Conservation (phyloP, 192 early-diverging fungal species). For the Funneliformis geosporum region DNA sequence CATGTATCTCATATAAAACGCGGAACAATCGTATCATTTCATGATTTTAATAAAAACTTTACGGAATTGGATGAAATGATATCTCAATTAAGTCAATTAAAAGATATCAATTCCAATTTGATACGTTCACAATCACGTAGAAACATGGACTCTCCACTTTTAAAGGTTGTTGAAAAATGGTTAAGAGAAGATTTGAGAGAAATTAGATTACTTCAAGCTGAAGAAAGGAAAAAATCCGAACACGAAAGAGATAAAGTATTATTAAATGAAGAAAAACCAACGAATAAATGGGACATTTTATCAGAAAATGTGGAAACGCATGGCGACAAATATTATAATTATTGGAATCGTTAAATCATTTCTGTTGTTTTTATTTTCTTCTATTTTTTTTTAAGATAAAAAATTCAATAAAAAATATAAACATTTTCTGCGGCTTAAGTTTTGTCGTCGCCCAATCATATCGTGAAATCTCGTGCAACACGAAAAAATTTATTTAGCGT, state of each 20-base stretch:
- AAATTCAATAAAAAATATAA: too few species aligned
- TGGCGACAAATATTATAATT: conserved; percentile 54
- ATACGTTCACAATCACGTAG: background rate
- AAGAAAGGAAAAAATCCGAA: conserved; percentile 24
- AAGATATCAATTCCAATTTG: background rate
- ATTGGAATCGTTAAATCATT: conserved; percentile 33
- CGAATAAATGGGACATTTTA: conserved; percentile 51
- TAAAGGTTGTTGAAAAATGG: conserved; percentile 49
- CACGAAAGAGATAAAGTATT: conserved; percentile 29
- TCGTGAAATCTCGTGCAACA: too few species aligned
- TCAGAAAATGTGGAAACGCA: conserved; percentile 46
- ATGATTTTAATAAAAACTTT: conserved; percentile 49
- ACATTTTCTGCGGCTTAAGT: too few species aligned
- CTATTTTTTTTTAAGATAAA: background rate
- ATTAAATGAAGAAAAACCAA: conserved; percentile 36
- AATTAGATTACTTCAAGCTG: conserved; percentile 19
- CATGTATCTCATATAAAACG: conserved; percentile 71
- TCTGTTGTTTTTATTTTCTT: background rate
- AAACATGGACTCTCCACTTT: conserved; percentile 26
- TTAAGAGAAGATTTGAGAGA: conserved; percentile 58
- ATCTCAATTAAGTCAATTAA: background rate
- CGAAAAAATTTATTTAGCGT: too few species aligned
- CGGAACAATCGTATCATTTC: conserved; percentile 49
- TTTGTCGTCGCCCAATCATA: too few species aligned
- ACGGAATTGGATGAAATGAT: conserved; percentile 52